Base-by-base conservation (phyloP, 495 filamentous ascomycete genomes). In the Rostrohypoxylon terebratum region DNA sequence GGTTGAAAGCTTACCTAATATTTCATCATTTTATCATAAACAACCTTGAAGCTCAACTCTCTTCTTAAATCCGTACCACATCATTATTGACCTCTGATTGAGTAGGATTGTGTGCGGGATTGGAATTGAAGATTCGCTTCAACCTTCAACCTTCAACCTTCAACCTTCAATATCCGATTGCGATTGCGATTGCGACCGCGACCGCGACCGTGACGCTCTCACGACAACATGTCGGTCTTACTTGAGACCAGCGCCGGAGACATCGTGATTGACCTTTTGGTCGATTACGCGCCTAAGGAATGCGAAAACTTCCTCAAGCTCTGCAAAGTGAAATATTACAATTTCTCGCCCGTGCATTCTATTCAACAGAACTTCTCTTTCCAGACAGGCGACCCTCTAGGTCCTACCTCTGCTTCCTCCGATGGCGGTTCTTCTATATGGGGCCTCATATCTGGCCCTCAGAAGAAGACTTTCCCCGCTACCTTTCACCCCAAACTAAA, bases 301-400 rank as follows among this genome's bases (percentile, higher is more conserved):
- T 97, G 94, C 82, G 91, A 96, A 80, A 98, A 97, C 87, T 97
- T 98, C 81, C 84, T 98, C 23, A 98, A 98, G 88, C 92, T 98
- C 74, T 98, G 94, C 88, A 97, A 97, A 79, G 83, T 93, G 81
- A 98, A 97, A 84, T 98, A 97, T 81, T 98, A 97, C 88, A 98
- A 98, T 84, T 98, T 94, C 78, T 90, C 94, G 31, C 94, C 94
- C 38, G 82, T 97, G 61, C 90, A 96, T 82, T 91, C 89, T 70
- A 88, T 98, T 55, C 94, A 97, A 78, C 93, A 92, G 74, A 89
- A 92, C 78, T 97, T 97, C 82, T 94, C 94, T 62, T 97, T 97
- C 81, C 94, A 98, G 76, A 96, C 94, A 61, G 94, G 94, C 72
- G 94, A 98, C 79, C 94, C 94, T 38, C 87, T 97, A 45, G 94